Conservation (phyloP, 805 yeast species). For the Suhomyces sp. region DNA sequence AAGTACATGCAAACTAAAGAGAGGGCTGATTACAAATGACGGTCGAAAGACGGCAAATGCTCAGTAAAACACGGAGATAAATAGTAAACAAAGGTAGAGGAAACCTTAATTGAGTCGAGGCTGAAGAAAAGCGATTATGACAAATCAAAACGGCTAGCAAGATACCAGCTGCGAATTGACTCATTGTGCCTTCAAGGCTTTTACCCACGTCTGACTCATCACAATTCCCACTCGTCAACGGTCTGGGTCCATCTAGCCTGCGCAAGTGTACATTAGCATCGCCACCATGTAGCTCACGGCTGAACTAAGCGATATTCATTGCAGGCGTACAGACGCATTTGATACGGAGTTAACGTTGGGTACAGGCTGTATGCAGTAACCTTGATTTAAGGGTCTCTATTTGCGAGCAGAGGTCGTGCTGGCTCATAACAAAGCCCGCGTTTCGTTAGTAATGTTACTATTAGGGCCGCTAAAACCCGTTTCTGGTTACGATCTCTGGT, state of each 20-base stretch:
- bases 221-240: no score
- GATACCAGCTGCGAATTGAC: not conserved
- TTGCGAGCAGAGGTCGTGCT: not conserved
- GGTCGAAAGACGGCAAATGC: not conserved
- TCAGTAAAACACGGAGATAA: not conserved
- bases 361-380: not conserved
- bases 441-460: not conserved
- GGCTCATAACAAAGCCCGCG: not conserved
- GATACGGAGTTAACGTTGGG: not conserved
- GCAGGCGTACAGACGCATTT: not conserved
- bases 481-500: not conserved
- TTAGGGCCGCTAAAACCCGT: not conserved
- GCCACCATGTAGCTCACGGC: not conserved
- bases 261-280: not conserved
- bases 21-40: not conserved
- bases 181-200: no score
- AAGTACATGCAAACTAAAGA: not conserved
- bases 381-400: no score
- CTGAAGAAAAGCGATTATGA: not conserved
- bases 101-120: not conserved
- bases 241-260: no score
- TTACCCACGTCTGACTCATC: no score
- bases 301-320: not conserved
- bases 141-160: not conserved
- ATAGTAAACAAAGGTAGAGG: not conserved